Evolutionary conservation across 257 asterid species (phyloP), one percentile per base, ranked within the genome.

Genomic region (Nicotiana otophora): DNA sequence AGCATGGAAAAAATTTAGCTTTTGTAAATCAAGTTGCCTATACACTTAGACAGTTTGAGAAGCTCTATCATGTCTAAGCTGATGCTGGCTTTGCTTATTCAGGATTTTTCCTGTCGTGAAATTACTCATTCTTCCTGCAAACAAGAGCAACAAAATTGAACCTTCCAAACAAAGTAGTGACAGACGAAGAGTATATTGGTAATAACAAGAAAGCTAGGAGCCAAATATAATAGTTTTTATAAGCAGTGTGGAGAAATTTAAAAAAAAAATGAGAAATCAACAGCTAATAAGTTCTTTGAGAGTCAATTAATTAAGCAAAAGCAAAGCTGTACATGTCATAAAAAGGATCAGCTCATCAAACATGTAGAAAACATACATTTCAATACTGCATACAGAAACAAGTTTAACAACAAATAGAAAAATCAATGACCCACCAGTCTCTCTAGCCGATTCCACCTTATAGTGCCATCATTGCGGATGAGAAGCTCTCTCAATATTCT

Each of bases 361-460:
- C 64, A 58, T 58, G 64, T 20, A 19, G 5, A 17, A 58, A 58
- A n/a, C 64, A 58, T 19, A n/a, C 26, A 19, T 58, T 58, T 58
- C 64, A 58, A 3, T 58, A 58, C 64, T 7, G 28, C 4, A 8
- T 2, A 58, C 11, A 51, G 39, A 75, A 51, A 74, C 62, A 51
- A 26, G 46, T 51, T 51, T 8, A 75, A 75, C 61, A 74, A 15
- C 42, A 12, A 34, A 23, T 7, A 75, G 42, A 75, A 36, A 54
- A 11, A 65, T 17, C 55, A 82, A 81, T 23, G 63, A 88, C 92
- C 54, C 81, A 93, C 99, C 98, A 96, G 85, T 88, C 89, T 91
- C 87, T 96, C 99, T 33, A 96, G 92, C 39, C 99, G 96, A 86
- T 90, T 92, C 99, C 99, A 96, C 87, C 99, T 87, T 80, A 96